Evolutionary conservation across 257 asterid genomes (phyloP).

Genomic region (Asclepias syriaca): DNA sequence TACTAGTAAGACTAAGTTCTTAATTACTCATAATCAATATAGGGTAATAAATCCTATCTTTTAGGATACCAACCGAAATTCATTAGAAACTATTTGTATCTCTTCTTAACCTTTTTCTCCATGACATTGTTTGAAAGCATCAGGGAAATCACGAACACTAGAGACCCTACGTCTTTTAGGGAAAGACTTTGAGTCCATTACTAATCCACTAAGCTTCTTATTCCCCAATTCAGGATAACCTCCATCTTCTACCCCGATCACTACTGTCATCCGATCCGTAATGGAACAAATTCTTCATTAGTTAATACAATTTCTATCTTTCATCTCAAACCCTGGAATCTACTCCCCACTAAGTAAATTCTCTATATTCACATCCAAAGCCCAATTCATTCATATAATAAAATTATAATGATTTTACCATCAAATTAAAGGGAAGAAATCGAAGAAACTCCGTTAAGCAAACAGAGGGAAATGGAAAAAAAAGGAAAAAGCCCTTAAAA

Average conservation of each 20-base stretch:
- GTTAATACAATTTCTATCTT: not conserved
- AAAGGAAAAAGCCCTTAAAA: not conserved
- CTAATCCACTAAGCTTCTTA: not conserved
- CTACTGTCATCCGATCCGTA: too few relatives aligned
- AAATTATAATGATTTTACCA: not conserved
- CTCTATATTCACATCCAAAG: not conserved
- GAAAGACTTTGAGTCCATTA: not conserved
- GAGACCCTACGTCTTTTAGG: slow-evolving; percentile 13
- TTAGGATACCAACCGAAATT: too few relatives aligned
- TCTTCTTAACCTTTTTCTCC: not conserved
- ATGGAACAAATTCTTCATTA: not conserved
- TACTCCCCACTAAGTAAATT: not conserved
- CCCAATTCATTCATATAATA: not conserved
- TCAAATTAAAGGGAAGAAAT: not conserved
- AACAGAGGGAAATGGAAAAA: not conserved
- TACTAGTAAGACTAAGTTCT: too few relatives aligned
- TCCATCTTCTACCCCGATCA: not conserved
- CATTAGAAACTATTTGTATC: not conserved
- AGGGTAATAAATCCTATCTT: too few relatives aligned
- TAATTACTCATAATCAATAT: too few relatives aligned
- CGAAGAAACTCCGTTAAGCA: not conserved
- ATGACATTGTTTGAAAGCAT: not conserved
- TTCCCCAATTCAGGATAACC: not conserved
- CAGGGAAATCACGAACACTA: slow-evolving; percentile 11
- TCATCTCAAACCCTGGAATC: not conserved